Conservation (phyloP, 2,329 filamentous ascomycete species). For the Cucurbitaria berberidis region DNA sequence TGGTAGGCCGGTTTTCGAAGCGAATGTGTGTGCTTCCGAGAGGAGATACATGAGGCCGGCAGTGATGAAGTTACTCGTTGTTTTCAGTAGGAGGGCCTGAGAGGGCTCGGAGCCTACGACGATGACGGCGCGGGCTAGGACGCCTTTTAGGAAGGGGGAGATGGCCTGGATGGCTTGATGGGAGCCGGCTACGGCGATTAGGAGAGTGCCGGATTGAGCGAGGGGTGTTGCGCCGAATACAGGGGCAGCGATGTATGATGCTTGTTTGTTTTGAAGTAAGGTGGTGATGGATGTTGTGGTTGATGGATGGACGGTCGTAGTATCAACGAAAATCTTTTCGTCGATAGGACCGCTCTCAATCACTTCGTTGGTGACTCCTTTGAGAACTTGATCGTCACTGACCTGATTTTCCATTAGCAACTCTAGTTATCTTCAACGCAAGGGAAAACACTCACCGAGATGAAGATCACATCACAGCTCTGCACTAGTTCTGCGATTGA, state of each 20-base stretch:
- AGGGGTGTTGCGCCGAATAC: slow-evolving; percentile 60
- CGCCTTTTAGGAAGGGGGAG: slow-evolving; percentile 50
- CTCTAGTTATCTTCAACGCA: background rate
- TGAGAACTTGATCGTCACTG: slow-evolving; percentile 53
- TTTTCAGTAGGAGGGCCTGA: slow-evolving; percentile 57
- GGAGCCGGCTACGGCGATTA: slow-evolving; percentile 57
- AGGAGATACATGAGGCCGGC: slow-evolving; percentile 59
- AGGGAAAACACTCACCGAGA: slow-evolving; percentile 37
- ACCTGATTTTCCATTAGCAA: slow-evolving; percentile 10
- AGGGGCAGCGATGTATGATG: slow-evolving; percentile 53
- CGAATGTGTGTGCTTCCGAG: slow-evolving; percentile 58
- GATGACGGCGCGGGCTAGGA: slow-evolving; percentile 52
- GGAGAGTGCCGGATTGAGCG: slow-evolving; percentile 54
- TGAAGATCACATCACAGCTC: slow-evolving; percentile 35
- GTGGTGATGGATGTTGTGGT: slow-evolving; percentile 44
- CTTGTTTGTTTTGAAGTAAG: slow-evolving; percentile 35
- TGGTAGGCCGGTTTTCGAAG: slow-evolving; percentile 54
- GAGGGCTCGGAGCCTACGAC: slow-evolving; percentile 52
- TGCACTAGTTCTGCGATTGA: slow-evolving; percentile 24
- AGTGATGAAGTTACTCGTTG: slow-evolving; percentile 57
- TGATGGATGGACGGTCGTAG: slow-evolving; percentile 58
- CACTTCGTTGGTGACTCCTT: slow-evolving; percentile 39
- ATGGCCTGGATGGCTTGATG: slow-evolving; percentile 44
- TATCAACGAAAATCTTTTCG: slow-evolving; percentile 57
- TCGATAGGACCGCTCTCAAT: slow-evolving; percentile 21